Evolutionary conservation across 768 basidiomycete genomes (phyloP), one percentile per base, ranked within the genome.

Genomic region (Boletus rubropictus): DNA sequence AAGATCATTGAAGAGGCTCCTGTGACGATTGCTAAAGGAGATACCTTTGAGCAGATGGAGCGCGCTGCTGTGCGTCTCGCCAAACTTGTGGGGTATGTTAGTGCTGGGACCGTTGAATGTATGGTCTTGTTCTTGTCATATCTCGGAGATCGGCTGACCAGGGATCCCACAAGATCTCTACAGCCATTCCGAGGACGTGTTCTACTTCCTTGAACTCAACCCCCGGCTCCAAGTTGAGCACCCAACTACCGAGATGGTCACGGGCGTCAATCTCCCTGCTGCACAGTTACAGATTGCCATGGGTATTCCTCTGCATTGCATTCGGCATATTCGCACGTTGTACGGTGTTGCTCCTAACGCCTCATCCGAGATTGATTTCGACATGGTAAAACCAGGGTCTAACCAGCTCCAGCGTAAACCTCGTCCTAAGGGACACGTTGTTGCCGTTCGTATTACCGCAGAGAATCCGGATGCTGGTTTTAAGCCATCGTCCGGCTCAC

Each of bases 1-100:
- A 99, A 99, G 75, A 99, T 99, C 58, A 99, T 99, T 52, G 96
- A 99, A 70, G 96, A 99, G 68, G 96, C 96, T 3, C 96, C 96
- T 8, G 95, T 99, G 29, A 98, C 95, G 4, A 98, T 99, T 55
- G 96, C 96, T 7, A 84, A 83, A 52, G 84, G 85, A 35, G 84
- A 89, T 17, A 92, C 80, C 7, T 98, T 98, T 58, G 92, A 94
- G 65, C 73, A 93, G 68, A 99, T 99, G 96, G 96, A 98, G 63
- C 89, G 93, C 52, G 94, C 96, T 12, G 96, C 96, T n/a, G 96
- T 99, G 38, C 85, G 96, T 57, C 76, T 99, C n/a, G 92, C 95
- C 12, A 99, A 96, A 67, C 81, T 99, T 33, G 96, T 99, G 44
- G 96, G 96, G 27, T 99, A 99, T 69, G 96, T 99, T 54, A 93